These are phyloP conservation scores for Sugiyamaella sp. DNA, from an alignment of 1,139 yeast species.

Conservation along the genomic window DNA sequence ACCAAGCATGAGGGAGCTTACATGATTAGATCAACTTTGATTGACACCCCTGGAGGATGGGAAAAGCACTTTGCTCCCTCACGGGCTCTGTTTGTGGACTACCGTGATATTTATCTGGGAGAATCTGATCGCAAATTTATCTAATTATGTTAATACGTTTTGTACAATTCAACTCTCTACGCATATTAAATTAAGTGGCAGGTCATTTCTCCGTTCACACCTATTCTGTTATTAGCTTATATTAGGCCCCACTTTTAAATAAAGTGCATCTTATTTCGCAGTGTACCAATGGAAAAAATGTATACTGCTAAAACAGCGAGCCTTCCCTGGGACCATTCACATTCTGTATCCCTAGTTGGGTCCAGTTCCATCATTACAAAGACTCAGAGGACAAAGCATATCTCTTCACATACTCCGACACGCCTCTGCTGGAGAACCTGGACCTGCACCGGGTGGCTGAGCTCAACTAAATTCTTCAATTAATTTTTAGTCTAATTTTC, in stretches of 20 bases:
- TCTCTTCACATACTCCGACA: conserved; percentile 33
- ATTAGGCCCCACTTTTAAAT: conserved; percentile 13
- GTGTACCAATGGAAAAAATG: conserved; percentile 44
- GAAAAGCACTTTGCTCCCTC: conserved; percentile 19
- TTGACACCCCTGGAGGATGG: conserved; percentile 29
- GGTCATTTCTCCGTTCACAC: too few relatives aligned
- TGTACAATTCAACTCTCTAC: too few relatives aligned
- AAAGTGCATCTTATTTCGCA: conserved; percentile 39
- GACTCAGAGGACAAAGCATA: conserved; percentile 22
- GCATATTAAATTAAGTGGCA: too few relatives aligned
- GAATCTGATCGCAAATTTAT: neutral
- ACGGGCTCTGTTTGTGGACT: conserved; percentile 17
- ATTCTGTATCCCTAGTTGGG: conserved; percentile 37
- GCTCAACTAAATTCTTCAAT: neutral
- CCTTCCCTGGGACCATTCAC: conserved; percentile 30
- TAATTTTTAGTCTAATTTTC: neutral
- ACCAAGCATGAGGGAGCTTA: conserved; percentile 34
- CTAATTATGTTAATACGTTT: neutral
- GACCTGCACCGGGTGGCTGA: conserved; percentile 25
- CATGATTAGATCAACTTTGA: conserved; percentile 35
- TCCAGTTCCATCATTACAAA: conserved; percentile 31
- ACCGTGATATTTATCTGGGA: conserved; percentile 14
- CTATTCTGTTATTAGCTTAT: neutral
- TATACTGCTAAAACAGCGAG: conserved; percentile 32
- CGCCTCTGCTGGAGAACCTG: conserved; percentile 32